phyloP scores from a whole-genome alignment of 805 yeast genomes.

The Candida stauntonica region DNA sequence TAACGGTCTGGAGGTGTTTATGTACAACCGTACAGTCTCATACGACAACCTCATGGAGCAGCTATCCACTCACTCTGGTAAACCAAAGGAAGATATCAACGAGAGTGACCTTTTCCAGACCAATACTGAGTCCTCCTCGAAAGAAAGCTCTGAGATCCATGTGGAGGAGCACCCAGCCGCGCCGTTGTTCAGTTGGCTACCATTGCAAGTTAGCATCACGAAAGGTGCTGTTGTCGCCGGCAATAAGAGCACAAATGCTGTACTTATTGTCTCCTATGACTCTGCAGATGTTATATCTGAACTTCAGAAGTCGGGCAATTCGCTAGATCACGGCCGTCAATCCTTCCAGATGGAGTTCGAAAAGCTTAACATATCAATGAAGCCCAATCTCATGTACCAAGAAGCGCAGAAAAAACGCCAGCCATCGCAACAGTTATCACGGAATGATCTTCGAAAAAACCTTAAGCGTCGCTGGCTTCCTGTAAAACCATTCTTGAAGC shows the following conservation, averaged over 20 bases:
- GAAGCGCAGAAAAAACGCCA: conserved; percentile 22
- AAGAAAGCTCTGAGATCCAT: conserved; percentile 3
- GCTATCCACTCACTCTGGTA: conserved; percentile 22
- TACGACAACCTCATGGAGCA: conserved; percentile 59
- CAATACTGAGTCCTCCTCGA: conserved; percentile 15
- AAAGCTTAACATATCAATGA: conserved; percentile 55
- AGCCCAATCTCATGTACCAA: conserved; percentile 67
- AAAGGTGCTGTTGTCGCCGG: conserved; percentile 79
- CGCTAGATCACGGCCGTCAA: conserved; percentile 54
- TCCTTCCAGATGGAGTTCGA: conserved; percentile 41
- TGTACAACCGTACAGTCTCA: conserved; percentile 75
- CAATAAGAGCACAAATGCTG: conserved; percentile 69
- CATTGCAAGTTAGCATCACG: conserved; percentile 54
- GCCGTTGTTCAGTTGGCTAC: conserved; percentile 41
- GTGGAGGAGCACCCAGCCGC: conserved; percentile 2
- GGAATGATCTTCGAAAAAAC: too few species aligned
- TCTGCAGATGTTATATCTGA: conserved; percentile 56
- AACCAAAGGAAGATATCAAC: conserved; percentile 14
- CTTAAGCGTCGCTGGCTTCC: conserved; percentile 8
- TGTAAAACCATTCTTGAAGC: conserved; percentile 4
- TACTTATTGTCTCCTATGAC: conserved; percentile 58
- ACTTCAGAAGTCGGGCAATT: conserved; percentile 41
- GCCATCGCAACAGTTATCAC: background rate
- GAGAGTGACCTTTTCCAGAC: conserved; percentile 11
- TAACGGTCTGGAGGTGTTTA: conserved; percentile 78